These are phyloP conservation scores for Penicillium sp. DNA, from an alignment of 2,329 filamentous ascomycete genomes.

Conservation along the genomic window DNA sequence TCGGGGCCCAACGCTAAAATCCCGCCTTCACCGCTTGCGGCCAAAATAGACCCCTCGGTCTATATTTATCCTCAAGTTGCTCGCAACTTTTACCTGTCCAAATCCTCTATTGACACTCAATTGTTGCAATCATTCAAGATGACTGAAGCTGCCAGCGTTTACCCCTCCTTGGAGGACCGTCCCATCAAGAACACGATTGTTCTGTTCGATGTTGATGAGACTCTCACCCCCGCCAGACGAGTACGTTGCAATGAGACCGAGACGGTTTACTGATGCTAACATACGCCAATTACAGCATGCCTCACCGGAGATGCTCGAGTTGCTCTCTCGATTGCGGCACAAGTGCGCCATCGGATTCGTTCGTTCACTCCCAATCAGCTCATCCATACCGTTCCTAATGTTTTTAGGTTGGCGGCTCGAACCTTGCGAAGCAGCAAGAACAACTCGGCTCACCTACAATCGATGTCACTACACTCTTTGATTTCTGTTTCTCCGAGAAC, in stretches of 20 bases:
- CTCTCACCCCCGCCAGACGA: constrained; percentile 75
- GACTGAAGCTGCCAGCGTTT: constrained; percentile 40
- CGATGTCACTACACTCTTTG: constrained; percentile 79
- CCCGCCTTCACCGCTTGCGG: constrained; percentile 32
- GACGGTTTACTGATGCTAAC: constrained; percentile 7
- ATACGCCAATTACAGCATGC: constrained; percentile 51
- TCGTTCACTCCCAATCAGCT: constrained; percentile 11
- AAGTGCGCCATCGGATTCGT: constrained; percentile 36
- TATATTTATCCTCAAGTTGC: constrained; percentile 18
- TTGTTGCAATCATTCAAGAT: constrained; percentile 11
- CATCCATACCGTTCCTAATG: constrained; percentile 16
- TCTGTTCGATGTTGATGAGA: constrained; percentile 95
- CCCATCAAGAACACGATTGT: constrained; percentile 88
- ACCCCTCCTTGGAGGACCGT: constrained; percentile 75
- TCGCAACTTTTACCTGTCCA: constrained; percentile 7
- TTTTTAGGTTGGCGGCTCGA: constrained; percentile 70
- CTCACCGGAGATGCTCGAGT: constrained; percentile 74
- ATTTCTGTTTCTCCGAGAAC: constrained; percentile 97
- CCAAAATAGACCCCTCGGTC: constrained; percentile 19
- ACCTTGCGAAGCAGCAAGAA: constrained; percentile 92
- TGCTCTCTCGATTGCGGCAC: constrained; percentile 75
- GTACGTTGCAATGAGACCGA: constrained; percentile 48
- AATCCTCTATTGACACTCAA: constrained; percentile 6
- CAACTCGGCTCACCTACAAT: constrained; percentile 72
- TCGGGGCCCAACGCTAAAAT: constrained; percentile 18